Evolutionary conservation across 2,329 filamentous ascomycete genomes (phyloP).

Genomic region (Neospermospora avenae): DNA sequence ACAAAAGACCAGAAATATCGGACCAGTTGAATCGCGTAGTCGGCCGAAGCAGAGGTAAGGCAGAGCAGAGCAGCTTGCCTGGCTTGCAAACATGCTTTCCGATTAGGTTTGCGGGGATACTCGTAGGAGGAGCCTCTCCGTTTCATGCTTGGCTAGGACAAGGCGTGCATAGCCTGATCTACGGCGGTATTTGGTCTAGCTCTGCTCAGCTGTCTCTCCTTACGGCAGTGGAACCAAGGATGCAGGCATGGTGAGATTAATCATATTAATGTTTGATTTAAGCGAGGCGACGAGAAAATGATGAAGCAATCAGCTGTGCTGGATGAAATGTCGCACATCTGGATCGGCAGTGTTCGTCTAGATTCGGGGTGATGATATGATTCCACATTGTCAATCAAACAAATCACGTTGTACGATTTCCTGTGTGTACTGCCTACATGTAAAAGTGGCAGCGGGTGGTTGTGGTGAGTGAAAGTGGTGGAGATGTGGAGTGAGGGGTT

Average conservation of each 20-base stretch:
- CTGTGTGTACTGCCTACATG: neutral
- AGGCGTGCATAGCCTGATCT: constrained; percentile 20
- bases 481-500: neutral
- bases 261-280: no score
- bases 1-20: neutral
- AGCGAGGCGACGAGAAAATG: neutral
- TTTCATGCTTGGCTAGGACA: neutral
- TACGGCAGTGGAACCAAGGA: no score
- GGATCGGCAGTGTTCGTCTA: constrained; percentile 7
- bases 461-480: no score
- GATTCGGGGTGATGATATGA: constrained; percentile 9
- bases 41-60: no score
- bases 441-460: neutral
- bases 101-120: no score
- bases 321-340: constrained; percentile 17
- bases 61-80: no score
- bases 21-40: no score
- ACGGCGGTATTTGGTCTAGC: neutral
- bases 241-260: no score
- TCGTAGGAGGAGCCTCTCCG: neutral
- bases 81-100: no score
- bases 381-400: constrained; percentile 5
- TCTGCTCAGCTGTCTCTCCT: no score
- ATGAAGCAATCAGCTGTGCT: constrained; percentile 9
- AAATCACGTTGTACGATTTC: constrained; percentile 2